These are phyloP conservation scores for Diaporthe batatas DNA, from an alignment of 2,329 filamentous ascomycete species.

Conservation along the genomic window DNA sequence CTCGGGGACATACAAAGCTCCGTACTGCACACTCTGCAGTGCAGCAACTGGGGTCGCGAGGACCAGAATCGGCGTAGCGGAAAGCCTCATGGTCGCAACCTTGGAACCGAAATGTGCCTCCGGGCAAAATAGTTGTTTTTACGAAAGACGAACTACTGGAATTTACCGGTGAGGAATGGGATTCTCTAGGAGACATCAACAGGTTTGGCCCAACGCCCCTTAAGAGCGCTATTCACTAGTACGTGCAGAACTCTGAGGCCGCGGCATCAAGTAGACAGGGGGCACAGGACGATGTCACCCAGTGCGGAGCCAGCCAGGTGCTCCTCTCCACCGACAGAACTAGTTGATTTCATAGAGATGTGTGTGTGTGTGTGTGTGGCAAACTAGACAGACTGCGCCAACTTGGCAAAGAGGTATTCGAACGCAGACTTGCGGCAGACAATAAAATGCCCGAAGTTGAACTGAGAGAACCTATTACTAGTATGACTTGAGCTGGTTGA, in stretches of 20 bases:
- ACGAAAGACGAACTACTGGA: not conserved
- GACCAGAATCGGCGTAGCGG: conserved; percentile 7
- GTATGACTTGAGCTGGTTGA: not conserved
- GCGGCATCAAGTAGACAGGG: conserved; percentile 25
- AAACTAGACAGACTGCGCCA: not conserved
- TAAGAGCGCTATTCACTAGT: not conserved
- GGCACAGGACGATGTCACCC: conserved; percentile 6
- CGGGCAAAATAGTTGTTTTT: conserved; percentile 11
- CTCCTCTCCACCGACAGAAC: not conserved
- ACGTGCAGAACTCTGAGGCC: not conserved
- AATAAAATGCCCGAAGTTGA: not conserved
- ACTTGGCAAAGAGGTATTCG: no score
- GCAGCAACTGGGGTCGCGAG: conserved; percentile 1
- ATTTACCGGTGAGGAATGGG: not conserved
- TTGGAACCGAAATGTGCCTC: conserved; percentile 11
- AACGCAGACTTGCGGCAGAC: not conserved
- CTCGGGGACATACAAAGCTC: conserved; percentile 42
- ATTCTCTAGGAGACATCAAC: conserved; percentile 4
- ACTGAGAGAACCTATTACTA: no score
- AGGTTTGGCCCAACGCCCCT: not conserved
- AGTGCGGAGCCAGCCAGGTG: not conserved
- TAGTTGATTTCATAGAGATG: not conserved
- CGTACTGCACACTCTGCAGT: conserved; percentile 41
- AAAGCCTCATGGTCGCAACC: conserved; percentile 27
- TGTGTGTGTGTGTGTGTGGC: conserved; percentile 1